These are phyloP conservation scores for Fusarium virguliforme DNA, from an alignment of 2,329 filamentous ascomycete genomes.

Conservation along the genomic window DNA sequence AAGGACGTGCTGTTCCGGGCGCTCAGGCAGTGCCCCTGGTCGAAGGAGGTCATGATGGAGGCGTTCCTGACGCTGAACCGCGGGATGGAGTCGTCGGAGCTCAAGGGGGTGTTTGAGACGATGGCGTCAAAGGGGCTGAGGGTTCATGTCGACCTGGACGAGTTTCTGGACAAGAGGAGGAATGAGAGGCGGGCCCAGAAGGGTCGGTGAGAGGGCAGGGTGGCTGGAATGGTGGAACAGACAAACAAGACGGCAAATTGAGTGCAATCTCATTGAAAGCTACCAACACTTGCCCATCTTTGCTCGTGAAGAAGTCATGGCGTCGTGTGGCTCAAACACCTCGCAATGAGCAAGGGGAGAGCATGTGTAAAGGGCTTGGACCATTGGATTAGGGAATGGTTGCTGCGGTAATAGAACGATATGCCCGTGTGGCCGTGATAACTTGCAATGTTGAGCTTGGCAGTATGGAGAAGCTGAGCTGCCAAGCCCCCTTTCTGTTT, in stretches of 20 bases:
- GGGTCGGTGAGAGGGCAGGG: slow-evolving; percentile 19
- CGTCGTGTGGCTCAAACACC: background rate
- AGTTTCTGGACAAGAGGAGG: slow-evolving; percentile 60
- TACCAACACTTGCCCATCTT: background rate
- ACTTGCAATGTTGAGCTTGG: background rate
- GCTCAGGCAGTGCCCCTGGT: slow-evolving; percentile 65
- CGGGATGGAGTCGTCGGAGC: slow-evolving; percentile 65
- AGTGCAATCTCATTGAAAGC: background rate
- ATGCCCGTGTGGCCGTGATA: background rate
- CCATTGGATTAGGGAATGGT: background rate
- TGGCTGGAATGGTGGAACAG: slow-evolving; percentile 3
- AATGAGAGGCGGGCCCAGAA: slow-evolving; percentile 32
- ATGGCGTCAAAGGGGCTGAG: slow-evolving; percentile 67
- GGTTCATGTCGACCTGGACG: slow-evolving; percentile 68
- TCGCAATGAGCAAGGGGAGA: background rate
- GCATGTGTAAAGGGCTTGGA: slow-evolving; percentile 7
- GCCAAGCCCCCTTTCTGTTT: slow-evolving; percentile 11
- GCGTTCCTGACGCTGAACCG: slow-evolving; percentile 64
- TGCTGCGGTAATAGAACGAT: slow-evolving; percentile 3
- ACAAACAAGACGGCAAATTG: background rate
- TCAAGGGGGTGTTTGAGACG: slow-evolving; percentile 65
- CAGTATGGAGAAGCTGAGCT: slow-evolving; percentile 1
- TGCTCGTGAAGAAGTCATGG: background rate
- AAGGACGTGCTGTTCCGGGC: slow-evolving; percentile 67
- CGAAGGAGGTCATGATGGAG: slow-evolving; percentile 67